Evolutionary conservation across 176 grass and related monocot species (phyloP), one percentile per base, ranked within the genome.

Genomic region (Juncus inflexus): DNA sequence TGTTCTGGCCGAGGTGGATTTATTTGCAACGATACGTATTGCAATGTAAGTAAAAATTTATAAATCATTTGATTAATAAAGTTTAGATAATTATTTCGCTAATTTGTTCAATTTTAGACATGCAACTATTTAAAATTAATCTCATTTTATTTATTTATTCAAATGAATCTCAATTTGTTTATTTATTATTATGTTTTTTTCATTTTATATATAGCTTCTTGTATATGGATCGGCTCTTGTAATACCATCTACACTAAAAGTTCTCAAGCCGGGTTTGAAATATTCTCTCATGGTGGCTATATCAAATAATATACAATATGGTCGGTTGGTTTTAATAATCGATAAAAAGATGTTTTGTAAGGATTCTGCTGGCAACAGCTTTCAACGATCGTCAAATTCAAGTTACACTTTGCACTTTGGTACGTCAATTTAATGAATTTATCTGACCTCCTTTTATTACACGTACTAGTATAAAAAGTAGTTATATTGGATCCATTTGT

Each of bases 271-370:
- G 4, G 82, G 52, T 55, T 54, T 81, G 52, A 70, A 64, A 45
- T 97, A 79, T 77, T 81, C 87, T 59, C 62, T 91, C 37, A 19
- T 50, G 9, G 85, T 97, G 58, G 10, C 36, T 40, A 37, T 88
- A 47, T 81, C 82, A 37, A 42, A 69, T 49, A 77, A 77, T 3
- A 39, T 12, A 52, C 76, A 73, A 55, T 97, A 86, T 68, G 92
- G 92, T 12, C 87, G 92, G 13, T 28, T 97, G 67, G 14, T 97
- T 50, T 61, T 97, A 43, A 79, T 86, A 64, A 97, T 97, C 82
- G 77, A 42, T 77, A 81, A 77, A 45, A 76, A 74, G 40, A 74
- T 43, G 6, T 91, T 91, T 71, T 97, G 92, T 76, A 75, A 41
- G 15, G 92, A 97, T 57, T 66, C 61, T 40, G 85, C 92, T 61